Evolutionary conservation across 768 basidiomycete genomes (phyloP), one percentile per base, ranked within the genome.

Genomic region (Termitomyces sp.): DNA sequence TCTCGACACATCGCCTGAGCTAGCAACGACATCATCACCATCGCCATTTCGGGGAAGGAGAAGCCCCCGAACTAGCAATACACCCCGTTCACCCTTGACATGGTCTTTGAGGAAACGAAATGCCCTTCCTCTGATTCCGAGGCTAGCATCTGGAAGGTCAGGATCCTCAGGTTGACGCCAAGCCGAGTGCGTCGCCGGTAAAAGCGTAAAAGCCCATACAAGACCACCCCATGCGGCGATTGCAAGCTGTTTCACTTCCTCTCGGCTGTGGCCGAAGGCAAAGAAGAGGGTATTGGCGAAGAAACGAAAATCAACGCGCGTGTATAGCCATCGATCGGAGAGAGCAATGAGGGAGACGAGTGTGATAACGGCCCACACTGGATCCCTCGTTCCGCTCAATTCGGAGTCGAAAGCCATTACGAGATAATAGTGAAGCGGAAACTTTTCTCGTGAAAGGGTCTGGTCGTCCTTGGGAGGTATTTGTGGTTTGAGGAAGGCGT

Each of bases 181-280:
- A 23, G 46, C 44, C 5, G 21, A 52, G 25, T 61, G 57, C 2
- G 17, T 47, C 32, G 49, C 16, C 5, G 60, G 60, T 12, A 61
- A 28, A 14, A 44, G 73, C 19, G 75, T 67, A 56, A 79, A 84
- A 1, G 78, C 75, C 84, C 85, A 86, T 21, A 85, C 67, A 27
- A 85, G 69, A 51, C 79, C 75, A 51, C 70, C 73, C 84, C 84
- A 87, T 21, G 79, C 66, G 35, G 73, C 73, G 1, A 76, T 64
- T 42, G 77, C 73, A 8, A 82, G 67, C 17, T 68, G 63, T 12
- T 70, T 71, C 11, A 79, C 67, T 5, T 66, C 50, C 11, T 66
- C 62, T n/a, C 69, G 65, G 46, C 70, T 69, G 57, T 79, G 74
- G 3, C 49, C 62, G 19, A 69, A 61, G 3, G 75, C 58, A 28